Percentiles rank a stretch among this genome's conserved stretches.
phyloP scores from a whole-genome alignment of 257 asterid species.

The Solanum dulcamara region DNA sequence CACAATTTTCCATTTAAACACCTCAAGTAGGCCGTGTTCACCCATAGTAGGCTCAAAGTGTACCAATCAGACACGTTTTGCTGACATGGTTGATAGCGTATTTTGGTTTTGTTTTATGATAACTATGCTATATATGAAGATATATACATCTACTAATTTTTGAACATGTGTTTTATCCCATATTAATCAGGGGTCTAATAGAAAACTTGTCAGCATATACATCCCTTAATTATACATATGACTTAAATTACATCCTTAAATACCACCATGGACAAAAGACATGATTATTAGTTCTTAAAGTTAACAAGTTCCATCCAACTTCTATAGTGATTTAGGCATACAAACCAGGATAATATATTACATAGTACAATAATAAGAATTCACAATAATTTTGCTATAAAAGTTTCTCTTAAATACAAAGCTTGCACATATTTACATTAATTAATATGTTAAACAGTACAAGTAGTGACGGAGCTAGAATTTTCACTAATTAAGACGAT shows the following conservation, averaged over 20 bases:
- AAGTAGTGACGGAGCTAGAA: background rate
- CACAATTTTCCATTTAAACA: background rate
- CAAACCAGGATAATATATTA: background rate
- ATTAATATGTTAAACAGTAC: background rate
- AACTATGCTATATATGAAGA: no score
- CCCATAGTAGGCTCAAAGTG: background rate
- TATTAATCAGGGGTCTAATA: no score
- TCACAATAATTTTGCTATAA: background rate
- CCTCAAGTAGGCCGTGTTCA: background rate
- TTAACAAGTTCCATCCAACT: no score
- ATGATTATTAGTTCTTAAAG: no score
- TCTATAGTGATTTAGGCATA: background rate
- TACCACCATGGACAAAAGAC: no score
- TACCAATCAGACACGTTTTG: background rate
- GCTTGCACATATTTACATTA: background rate
- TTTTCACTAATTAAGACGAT: background rate
- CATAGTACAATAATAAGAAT: background rate
- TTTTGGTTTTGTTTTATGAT: no score
- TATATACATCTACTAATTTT: no score
- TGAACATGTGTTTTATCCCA: no score
- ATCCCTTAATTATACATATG: no score
- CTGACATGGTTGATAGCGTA: no score
- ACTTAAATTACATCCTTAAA: no score
- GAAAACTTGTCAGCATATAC: no score
- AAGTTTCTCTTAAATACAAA: background rate